Percentiles rank a stretch among this genome's conserved stretches.
These are phyloP conservation scores for Monosporascus ibericus DNA, from an alignment of 2,329 filamentous ascomycete genomes.

Conservation along the genomic window DNA sequence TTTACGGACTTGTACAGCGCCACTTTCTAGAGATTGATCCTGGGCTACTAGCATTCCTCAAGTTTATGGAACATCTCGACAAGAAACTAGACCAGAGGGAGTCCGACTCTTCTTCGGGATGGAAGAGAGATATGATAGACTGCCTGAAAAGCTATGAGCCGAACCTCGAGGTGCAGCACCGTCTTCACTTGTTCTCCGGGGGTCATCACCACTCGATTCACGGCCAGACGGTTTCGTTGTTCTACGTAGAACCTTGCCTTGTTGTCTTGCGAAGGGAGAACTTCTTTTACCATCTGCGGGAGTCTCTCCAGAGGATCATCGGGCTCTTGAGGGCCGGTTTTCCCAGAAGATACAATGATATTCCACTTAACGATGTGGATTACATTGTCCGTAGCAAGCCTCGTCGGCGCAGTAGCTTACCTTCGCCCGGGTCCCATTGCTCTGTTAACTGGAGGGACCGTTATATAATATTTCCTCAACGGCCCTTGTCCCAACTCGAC, in stretches of 20 bases:
- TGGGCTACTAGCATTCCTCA: constrained; percentile 7
- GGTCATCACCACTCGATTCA: constrained; percentile 28
- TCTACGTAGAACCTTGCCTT: constrained; percentile 13
- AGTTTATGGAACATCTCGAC: background rate
- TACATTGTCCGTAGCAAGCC: constrained; percentile 4
- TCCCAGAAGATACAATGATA: background rate
- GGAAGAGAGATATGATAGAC: constrained; percentile 14
- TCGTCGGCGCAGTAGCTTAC: constrained; percentile 12
- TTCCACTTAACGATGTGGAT: background rate
- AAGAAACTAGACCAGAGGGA: no score
- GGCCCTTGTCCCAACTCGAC: constrained; percentile 23
- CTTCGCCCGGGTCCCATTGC: constrained; percentile 9
- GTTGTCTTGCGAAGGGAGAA: background rate
- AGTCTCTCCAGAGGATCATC: background rate
- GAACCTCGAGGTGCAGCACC: constrained; percentile 6
- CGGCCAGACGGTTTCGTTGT: constrained; percentile 32
- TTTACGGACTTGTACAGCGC: constrained; percentile 10
- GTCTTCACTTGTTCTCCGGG: constrained; percentile 16
- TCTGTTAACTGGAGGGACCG: constrained; percentile 1
- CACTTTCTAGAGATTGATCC: constrained; percentile 13
- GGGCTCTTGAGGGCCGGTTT: background rate
- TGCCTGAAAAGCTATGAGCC: constrained; percentile 10
- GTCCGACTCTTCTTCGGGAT: constrained; percentile 1
- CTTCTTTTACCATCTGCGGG: background rate
- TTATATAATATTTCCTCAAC: constrained; percentile 17